Conservation (phyloP, 2,329 filamentous ascomycete genomes). For the Pseudogymnoascus sp. region DNA sequence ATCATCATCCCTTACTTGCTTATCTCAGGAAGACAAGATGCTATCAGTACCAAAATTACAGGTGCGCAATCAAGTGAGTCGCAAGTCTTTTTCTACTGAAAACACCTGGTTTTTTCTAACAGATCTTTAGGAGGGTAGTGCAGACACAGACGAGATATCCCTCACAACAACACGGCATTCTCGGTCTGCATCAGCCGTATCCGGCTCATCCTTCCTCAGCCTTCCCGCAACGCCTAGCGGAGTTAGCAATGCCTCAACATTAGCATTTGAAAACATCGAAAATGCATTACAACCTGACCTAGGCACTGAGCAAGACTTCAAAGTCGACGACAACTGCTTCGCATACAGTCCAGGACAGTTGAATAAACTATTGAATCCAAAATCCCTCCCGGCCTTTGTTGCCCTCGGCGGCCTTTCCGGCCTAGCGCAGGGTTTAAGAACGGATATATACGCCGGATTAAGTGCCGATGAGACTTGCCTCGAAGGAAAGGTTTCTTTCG, state of each 20-base stretch:
- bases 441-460: slow-evolving; percentile 43
- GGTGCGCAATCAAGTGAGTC: neutral
- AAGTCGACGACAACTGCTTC: slow-evolving; percentile 45
- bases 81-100: neutral
- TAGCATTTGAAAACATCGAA: slow-evolving; percentile 21
- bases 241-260: neutral
- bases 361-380: slow-evolving; percentile 47
- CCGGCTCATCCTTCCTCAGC: slow-evolving; percentile 7
- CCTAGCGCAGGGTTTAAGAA: slow-evolving; percentile 46
- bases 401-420: slow-evolving; percentile 49
- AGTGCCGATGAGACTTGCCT: slow-evolving; percentile 44
- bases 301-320: slow-evolving; percentile 45
- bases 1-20: neutral
- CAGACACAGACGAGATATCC: neutral
- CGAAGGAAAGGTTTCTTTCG: slow-evolving; percentile 41
- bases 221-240: neutral
- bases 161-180: neutral
- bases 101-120: neutral
- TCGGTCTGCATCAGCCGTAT: neutral
- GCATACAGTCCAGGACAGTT: slow-evolving; percentile 50
- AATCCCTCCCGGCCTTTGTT: slow-evolving; percentile 42
- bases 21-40: neutral
- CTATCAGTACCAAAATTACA: neutral
- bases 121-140: neutral
- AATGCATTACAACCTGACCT: slow-evolving; percentile 46